Base-by-base conservation (phyloP, 2,329 filamentous ascomycete species). In the Rhinocladiella mackenziei region DNA sequence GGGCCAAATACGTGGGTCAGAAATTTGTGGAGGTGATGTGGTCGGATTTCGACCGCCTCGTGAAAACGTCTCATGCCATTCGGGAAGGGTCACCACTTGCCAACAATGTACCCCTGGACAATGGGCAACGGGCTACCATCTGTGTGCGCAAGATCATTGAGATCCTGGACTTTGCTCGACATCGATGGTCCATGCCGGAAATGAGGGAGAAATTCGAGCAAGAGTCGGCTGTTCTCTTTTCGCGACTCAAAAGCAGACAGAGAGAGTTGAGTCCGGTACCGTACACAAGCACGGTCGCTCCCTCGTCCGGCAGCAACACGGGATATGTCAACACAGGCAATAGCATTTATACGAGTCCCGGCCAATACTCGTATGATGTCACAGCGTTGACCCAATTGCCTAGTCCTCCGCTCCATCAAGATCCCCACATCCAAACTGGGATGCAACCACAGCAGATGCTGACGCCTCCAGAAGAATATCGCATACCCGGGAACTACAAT, bases 1-100 rank as follows among this genome's bases (percentile, higher is more conserved):
- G 89, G 39, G 82, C 87, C 1, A 92, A 86, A 59, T 94, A 78
- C 65, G 76, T 79, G 1, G 76, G 75, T 11, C 69, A 69, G 32
- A 74, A 77, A 41, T 76, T 83, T 39, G 65, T 81, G 19, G 71
- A 77, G 45, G 67, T 79, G 1, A 59, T 83, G 15, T 71, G 69
- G 42, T 68, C 72, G n/a, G 73, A 75, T 54, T 69, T 71, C 29
- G 73, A 80, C 38, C 47, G 64, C 8, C 55, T 72, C 13, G 54
- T 72, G 13, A 51, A 46, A 30, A 47, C 45, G n/a, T 43, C 40
- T n/a, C 50, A 43, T 41, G 19, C 41, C 5, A 22, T 51, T 29
- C 39, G 39, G 29, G 48, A 39, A 13, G 39, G 31, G 23, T 48
- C 42, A 8, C 30, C 43, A 13, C 22, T 44, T 23, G 25, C 36